Conservation (phyloP, 2,329 filamentous ascomycete species). For the Balansia obtecta region DNA sequence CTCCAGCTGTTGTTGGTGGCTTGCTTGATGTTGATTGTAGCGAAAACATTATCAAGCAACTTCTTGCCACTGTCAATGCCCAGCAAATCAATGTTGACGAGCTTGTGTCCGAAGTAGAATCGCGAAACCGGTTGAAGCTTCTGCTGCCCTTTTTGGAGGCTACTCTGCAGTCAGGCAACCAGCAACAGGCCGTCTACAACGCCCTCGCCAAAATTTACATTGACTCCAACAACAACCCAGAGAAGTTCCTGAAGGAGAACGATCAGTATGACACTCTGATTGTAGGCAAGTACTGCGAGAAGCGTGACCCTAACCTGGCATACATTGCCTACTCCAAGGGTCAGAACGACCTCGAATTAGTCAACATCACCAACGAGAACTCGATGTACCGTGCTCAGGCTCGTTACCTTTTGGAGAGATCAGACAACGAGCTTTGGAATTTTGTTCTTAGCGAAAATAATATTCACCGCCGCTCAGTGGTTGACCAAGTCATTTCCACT, state of each 20-base stretch:
- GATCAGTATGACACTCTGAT: constrained; percentile 86
- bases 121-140: constrained; percentile 88
- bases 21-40: constrained; percentile 95
- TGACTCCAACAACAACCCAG: constrained; percentile 94
- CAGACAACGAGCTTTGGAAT: constrained; percentile 81
- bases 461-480: constrained; percentile 80
- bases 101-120: constrained; percentile 88
- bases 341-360: constrained; percentile 91
- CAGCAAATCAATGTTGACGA: constrained; percentile 85
- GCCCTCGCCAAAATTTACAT: constrained; percentile 99
- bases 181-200: constrained; percentile 94
- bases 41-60: constrained; percentile 86
- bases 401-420: constrained; percentile 82
- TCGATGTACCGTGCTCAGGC: constrained; percentile 99
- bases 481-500: constrained; percentile 92
- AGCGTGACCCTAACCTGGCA: constrained; percentile 89
- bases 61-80: constrained; percentile 74
- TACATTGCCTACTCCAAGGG: constrained; percentile 95
- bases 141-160: constrained; percentile 92
- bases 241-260: constrained; percentile 95
- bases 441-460: constrained; percentile 96
- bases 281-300: constrained; percentile 97
- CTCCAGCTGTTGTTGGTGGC: constrained; percentile 85
- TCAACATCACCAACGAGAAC: constrained; percentile 98
- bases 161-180: constrained; percentile 77